A percentile compares a stretch with the other conserved stretches of the same genome.
These are phyloP conservation scores for Phytopythium oedochilum DNA, from an alignment of 352 stramenopile species.

Conservation along the genomic window DNA sequence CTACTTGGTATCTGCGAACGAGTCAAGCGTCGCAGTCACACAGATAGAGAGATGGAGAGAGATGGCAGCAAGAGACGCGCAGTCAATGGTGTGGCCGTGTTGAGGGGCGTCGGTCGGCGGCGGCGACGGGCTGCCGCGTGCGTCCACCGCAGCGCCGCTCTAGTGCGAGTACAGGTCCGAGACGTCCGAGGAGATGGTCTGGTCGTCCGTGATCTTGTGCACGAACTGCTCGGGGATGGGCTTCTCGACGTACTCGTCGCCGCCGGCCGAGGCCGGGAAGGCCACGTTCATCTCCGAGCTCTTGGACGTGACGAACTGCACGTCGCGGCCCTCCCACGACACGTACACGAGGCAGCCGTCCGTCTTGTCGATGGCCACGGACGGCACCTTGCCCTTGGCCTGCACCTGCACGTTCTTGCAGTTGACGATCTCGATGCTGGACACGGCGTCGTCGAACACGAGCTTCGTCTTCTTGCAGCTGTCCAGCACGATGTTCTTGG, in stretches of 20 bases:
- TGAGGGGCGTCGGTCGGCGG: no score
- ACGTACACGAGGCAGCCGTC: slow-evolving; percentile 96
- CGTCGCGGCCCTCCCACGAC: slow-evolving; percentile 86
- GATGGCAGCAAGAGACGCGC: no score
- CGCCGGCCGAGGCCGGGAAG: slow-evolving; percentile 80
- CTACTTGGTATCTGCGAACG: neutral
- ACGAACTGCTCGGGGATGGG: slow-evolving; percentile 98
- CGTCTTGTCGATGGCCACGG: slow-evolving; percentile 98
- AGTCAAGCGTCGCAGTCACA: no score
- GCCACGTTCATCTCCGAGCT: slow-evolving; percentile 96
- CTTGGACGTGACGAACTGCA: slow-evolving; percentile 95
- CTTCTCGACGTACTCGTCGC: slow-evolving; percentile 93
- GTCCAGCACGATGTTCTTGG: slow-evolving; percentile 97
- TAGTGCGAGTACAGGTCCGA: slow-evolving; percentile 94
- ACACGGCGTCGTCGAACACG: slow-evolving; percentile 95
- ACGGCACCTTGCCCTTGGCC: slow-evolving; percentile 90
- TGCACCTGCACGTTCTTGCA: slow-evolving; percentile 97
- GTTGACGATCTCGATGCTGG: slow-evolving; percentile 97
- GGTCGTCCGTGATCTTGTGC: slow-evolving; percentile 87
- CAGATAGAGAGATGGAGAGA: no score
- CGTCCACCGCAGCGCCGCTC: neutral
- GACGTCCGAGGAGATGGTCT: slow-evolving; percentile 88
- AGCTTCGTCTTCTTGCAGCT: slow-evolving; percentile 95
- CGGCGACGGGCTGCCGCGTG: no score
- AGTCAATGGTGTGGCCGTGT: no score